Evolutionary conservation across 805 yeast genomes (phyloP).

Genomic region (Zygoascus ofunaensis): DNA sequence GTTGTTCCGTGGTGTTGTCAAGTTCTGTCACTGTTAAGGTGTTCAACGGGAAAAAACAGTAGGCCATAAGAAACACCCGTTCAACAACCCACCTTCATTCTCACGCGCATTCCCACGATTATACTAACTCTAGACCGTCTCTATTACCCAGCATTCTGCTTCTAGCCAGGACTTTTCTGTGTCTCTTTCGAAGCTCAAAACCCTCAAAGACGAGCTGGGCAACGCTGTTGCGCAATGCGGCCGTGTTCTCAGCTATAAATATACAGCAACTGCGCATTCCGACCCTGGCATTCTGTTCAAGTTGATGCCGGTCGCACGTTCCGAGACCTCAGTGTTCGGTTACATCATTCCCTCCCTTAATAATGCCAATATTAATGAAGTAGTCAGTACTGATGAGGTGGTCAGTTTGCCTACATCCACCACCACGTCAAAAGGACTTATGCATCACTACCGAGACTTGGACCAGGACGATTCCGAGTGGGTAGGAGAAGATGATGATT

Average conservation of each 20-base stretch:
- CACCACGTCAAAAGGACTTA: neutral
- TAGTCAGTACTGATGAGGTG: too few species aligned
- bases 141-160: too few species aligned
- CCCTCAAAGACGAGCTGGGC: neutral
- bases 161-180: neutral
- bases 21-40: too few species aligned
- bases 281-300: neutral
- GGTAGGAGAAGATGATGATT: neutral
- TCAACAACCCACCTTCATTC: too few species aligned
- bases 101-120: too few species aligned
- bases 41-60: too few species aligned
- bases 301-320: neutral
- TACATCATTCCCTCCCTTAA: too few species aligned
- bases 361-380: too few species aligned
- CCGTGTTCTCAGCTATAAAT: neutral
- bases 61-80: too few species aligned
- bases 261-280: neutral
- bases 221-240: neutral
- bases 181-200: neutral
- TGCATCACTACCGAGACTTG: neutral
- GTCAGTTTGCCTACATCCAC: neutral
- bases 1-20: too few species aligned
- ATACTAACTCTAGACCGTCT: too few species aligned
- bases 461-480: neutral
- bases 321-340: too few species aligned